Base-by-base conservation (phyloP, 2,329 filamentous ascomycete species). In the Aspergillus latus region DNA sequence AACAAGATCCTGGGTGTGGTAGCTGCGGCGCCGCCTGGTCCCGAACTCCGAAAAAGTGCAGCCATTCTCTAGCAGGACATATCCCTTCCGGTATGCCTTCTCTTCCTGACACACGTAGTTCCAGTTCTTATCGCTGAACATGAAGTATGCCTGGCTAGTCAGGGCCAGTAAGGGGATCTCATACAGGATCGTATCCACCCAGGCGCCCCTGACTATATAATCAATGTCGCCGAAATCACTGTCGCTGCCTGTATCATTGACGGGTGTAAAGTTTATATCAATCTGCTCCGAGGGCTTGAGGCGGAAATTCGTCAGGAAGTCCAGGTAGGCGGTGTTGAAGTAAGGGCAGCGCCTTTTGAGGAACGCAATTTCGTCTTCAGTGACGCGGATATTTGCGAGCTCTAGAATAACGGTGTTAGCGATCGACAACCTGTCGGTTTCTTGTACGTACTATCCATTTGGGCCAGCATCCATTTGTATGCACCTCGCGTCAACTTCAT, bases 151-250 rank as follows among this genome's bases (percentile, higher is more conserved):
- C 74, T 99, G 93, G 47, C 92, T 97, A 1, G 93, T 90, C 62
- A 99, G 76, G 2, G 95, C 92, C 16, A 99, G 82, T 21, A 99
- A 82, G 0, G 94, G 94, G 56, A 99, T 97, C 76, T 99, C 94
- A 76, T 99, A 99, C 26, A 99, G 84, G 56, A 99, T 99, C 0
- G 94, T 97, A 64, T 97, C 92, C 7, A 91, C 84, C 94, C 94
- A 99, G 53, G 86, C 80, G 8, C 94, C 94, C 64, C 86, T 86
- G 61, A 95, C 88, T 40, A 85, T 78, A 61, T 97, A 86, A 64
- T 88, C 79, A 49, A 97, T 77, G 57, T 92, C 88, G 43, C 94
- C 94, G 43, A 88, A 66, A 56, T 88, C 85, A 2, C 84, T 78
- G 48, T 88, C 85, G 40, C 80, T 79, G 21, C 84, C 85, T 0